Evolutionary conservation across 2,329 filamentous ascomycete species (phyloP).

Genomic region (Botrytis sinoallii): DNA sequence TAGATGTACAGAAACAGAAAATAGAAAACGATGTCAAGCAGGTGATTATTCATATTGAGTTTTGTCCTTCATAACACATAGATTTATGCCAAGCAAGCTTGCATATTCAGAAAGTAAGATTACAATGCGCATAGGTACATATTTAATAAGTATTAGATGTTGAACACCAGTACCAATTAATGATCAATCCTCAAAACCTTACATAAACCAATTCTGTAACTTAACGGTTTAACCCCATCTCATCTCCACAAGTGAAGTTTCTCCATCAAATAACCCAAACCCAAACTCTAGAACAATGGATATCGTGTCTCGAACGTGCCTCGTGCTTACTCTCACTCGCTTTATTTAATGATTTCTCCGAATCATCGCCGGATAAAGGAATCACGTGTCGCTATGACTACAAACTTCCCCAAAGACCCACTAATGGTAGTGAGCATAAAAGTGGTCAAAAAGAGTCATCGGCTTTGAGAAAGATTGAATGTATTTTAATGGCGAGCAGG

Average conservation of each 20-base stretch:
- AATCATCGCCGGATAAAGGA: slow-evolving; percentile 4
- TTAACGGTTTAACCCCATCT: not conserved
- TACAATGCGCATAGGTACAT: not conserved
- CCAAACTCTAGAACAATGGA: not conserved
- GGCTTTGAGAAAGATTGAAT: not conserved
- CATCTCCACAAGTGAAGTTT: not conserved
- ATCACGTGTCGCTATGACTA: slow-evolving; percentile 6
- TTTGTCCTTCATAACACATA: not conserved
- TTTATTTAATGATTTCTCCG: not conserved
- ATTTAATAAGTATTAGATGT: no score
- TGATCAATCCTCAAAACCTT: not conserved
- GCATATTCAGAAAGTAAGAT: no score
- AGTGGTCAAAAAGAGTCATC: slow-evolving; percentile 8
- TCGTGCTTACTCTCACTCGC: not conserved
- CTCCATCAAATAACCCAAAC: no score
- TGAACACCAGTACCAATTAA: not conserved
- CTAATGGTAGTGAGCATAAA: not conserved
- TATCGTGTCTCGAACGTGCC: not conserved
- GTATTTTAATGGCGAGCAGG: slow-evolving; percentile 10
- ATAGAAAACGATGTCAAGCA: not conserved
- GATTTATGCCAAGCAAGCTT: not conserved
- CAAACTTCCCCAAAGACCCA: not conserved
- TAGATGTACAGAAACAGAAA: not conserved
- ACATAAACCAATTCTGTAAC: not conserved
- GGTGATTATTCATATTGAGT: not conserved